phyloP scores from a whole-genome alignment of 495 filamentous ascomycete species.

The Aspergillus kassunensis region DNA sequence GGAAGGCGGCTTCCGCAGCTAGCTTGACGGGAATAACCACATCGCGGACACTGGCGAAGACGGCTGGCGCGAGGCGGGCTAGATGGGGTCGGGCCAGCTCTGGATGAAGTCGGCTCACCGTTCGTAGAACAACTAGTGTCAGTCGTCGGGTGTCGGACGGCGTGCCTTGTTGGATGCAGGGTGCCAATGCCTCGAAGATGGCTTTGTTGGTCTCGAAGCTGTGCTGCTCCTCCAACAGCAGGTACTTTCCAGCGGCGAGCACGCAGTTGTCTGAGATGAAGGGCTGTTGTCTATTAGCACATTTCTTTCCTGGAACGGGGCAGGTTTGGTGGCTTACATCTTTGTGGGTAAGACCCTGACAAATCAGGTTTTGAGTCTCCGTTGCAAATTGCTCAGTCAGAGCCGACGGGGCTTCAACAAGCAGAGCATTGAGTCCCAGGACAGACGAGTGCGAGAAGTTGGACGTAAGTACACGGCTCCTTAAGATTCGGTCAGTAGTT shows the following conservation, averaged over 20 bases:
- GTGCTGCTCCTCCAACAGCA: constrained; percentile 57
- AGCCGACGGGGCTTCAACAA: constrained; percentile 69
- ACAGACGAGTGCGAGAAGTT: constrained; percentile 66
- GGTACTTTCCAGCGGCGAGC: constrained; percentile 91
- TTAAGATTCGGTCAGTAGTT: constrained; percentile 22
- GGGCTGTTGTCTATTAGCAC: constrained; percentile 44
- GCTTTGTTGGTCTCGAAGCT: constrained; percentile 65
- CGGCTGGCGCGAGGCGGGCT: constrained; percentile 67
- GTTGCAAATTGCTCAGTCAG: constrained; percentile 63
- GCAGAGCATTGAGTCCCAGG: constrained; percentile 80
- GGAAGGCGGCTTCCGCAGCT: constrained; percentile 89
- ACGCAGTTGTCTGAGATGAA: constrained; percentile 87
- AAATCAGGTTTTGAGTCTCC: constrained; percentile 70
- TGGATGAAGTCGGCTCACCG: constrained; percentile 68
- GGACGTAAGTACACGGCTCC: constrained; percentile 68
- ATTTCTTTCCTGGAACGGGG: background rate
- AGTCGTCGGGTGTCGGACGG: constrained; percentile 81
- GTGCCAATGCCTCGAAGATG: constrained; percentile 71
- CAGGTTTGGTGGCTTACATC: constrained; percentile 56
- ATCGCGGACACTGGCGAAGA: constrained; percentile 89
- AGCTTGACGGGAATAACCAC: constrained; percentile 95
- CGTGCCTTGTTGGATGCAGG: constrained; percentile 69
- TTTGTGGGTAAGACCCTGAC: constrained; percentile 71
- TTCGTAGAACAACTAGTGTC: constrained; percentile 84
- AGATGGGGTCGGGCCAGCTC: constrained; percentile 79